A percentile compares a stretch with the other conserved stretches of the same genome.
Evolutionary conservation across 495 filamentous ascomycete genomes (phyloP).

Genomic region (Bryoglossum gracile): DNA sequence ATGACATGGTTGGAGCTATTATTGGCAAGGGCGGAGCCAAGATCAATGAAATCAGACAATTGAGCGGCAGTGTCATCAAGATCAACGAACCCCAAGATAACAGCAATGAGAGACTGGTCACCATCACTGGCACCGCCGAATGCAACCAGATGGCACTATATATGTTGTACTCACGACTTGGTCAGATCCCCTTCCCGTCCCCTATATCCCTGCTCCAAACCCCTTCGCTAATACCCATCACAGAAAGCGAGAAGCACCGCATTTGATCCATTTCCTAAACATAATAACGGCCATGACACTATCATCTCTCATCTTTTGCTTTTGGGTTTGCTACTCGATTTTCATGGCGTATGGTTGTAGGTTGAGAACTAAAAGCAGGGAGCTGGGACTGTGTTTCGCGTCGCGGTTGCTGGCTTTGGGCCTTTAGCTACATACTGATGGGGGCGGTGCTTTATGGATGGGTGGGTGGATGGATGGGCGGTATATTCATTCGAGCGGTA

Average conservation of each 20-base stretch:
- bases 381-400: too few species aligned
- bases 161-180: slow-evolving; percentile 95
- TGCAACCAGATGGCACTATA: slow-evolving; percentile 99
- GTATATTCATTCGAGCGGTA: too few species aligned
- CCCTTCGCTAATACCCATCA: slow-evolving; percentile 22
- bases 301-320: not conserved
- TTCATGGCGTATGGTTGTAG: too few species aligned
- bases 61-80: slow-evolving; percentile 98
- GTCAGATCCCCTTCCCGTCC: too few species aligned
- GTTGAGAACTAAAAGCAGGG: too few species aligned
- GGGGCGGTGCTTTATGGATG: too few species aligned
- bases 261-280: slow-evolving; percentile 36
- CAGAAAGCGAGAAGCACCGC: slow-evolving; percentile 81
- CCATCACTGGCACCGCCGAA: slow-evolving; percentile 94
- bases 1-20: slow-evolving; percentile 99
- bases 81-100: slow-evolving; percentile 99
- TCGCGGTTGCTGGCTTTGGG: too few species aligned
- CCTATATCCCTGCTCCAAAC: slow-evolving; percentile 4
- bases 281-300: not conserved
- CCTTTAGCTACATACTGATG: too few species aligned
- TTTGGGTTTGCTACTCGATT: too few species aligned
- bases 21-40: slow-evolving; percentile 98
- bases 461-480: too few species aligned
- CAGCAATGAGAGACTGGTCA: slow-evolving; percentile 95
- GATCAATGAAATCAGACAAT: slow-evolving; percentile 97